Evolutionary conservation across 2,329 filamentous ascomycete genomes (phyloP), one percentile per base, ranked within the genome.

Genomic region (Botrytis fragariae): DNA sequence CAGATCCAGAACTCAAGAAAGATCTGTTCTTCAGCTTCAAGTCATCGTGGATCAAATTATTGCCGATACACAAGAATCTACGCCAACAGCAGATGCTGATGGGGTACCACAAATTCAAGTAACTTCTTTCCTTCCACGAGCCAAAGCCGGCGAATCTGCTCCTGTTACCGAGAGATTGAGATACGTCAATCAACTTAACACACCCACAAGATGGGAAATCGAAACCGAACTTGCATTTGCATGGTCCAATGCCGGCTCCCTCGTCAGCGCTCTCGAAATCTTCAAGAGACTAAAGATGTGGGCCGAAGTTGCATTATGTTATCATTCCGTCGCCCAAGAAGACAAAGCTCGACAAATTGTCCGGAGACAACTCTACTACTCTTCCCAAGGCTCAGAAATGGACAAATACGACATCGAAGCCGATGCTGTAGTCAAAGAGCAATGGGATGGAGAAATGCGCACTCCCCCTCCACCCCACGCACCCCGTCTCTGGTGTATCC

Each of bases 41-140:
- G 95, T 95, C 1, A 89, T 99, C 0, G 95, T 98, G 1, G 96
- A 99, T 78, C 96, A 99, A 80, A 92, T 99, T 70, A 90, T 99
- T 74, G 93, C 93, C 0, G 95, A 98, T 75, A 98, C 93, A 1
- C 76, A 80, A 72, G 79, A 80, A 75, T 76, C 77, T 5, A 39
- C 76, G 12, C 48, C 74, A 4, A 72, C 75, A 18, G 37, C 61
- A n/a, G 72, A 74, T 14, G 51, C 73, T 0, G 80, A 83, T 3
- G 80, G 87, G 0, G 63, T 81, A 74, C 77, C 82, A 63, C 65
- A 82, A 77, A 81, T 84, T 69, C 85, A 91, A 64, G 87, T 93
- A 0, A 91, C 92, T 0, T 92, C 93, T 0, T 98, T 98, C 84
- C 86, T 98, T 39, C 94, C 95, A 0, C 89, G 90, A 51, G 87